A percentile compares a stretch with the other conserved stretches of the same genome.
These are phyloP conservation scores for Coelastrella sp. DNA, from an alignment of 139 green algal genomes.

Conservation along the genomic window DNA sequence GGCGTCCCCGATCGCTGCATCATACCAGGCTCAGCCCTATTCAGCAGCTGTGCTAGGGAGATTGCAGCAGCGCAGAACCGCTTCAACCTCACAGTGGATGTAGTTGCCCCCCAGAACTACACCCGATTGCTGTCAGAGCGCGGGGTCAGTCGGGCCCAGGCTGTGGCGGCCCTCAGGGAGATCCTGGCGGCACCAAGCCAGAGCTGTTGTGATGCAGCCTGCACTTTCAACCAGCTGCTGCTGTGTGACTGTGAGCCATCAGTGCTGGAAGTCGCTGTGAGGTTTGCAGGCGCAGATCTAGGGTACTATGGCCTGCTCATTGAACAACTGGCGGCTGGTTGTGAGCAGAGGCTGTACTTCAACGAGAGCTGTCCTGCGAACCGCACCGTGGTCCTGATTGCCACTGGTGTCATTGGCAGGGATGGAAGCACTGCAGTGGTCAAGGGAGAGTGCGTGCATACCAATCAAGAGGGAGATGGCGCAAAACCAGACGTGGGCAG, in stretches of 20 bases:
- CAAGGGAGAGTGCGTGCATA: too few species aligned
- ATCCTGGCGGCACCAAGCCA: not conserved
- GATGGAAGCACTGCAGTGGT: not conserved
- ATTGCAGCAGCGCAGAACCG: conserved; percentile 1
- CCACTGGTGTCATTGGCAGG: not conserved
- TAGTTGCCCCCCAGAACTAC: conserved; percentile 34
- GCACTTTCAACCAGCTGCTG: conserved; percentile 30
- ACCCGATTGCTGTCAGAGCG: not conserved
- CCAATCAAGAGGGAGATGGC: too few species aligned
- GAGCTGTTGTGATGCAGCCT: conserved; percentile 25
- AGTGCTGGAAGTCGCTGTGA: conserved; percentile 14
- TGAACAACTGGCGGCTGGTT: conserved; percentile 19
- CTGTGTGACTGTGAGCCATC: conserved; percentile 37
- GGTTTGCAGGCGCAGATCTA: conserved; percentile 18
- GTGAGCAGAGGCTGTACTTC: not conserved
- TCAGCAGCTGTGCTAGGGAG: conserved; percentile 22
- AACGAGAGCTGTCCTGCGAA: not conserved
- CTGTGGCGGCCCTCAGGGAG: not conserved
- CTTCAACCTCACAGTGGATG: conserved; percentile 35
- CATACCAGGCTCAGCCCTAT: not conserved
- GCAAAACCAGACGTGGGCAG: too few species aligned
- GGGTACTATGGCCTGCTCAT: conserved; percentile 12
- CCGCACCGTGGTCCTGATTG: not conserved
- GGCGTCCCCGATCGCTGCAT: conserved; percentile 42
- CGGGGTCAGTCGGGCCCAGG: not conserved